A percentile compares a stretch with the other conserved stretches of the same genome.
phyloP scores from a whole-genome alignment of 768 basidiomycete species.

The Naganishia antarctica region DNA sequence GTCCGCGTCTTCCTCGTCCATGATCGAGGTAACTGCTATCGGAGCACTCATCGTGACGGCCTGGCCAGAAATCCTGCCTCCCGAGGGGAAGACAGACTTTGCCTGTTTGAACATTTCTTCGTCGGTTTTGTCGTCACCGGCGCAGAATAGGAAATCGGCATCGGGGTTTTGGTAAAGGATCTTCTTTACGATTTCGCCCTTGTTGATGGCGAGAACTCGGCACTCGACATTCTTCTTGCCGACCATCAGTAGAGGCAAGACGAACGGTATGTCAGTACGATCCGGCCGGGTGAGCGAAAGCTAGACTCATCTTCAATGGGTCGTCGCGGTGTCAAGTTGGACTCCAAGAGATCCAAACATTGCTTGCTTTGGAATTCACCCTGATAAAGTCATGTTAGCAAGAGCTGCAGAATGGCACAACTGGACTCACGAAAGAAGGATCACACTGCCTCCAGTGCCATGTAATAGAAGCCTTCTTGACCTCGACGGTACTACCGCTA shows the following conservation, averaged over 20 bases:
- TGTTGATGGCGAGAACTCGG: constrained; percentile 89
- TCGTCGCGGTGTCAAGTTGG: constrained; percentile 82
- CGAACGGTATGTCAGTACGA: neutral
- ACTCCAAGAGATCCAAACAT: constrained; percentile 91
- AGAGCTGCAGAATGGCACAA: constrained; percentile 44
- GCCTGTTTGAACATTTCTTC: constrained; percentile 99
- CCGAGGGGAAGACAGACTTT: constrained; percentile 57
- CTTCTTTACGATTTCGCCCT: constrained; percentile 97
- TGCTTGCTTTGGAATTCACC: constrained; percentile 83
- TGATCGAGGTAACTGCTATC: constrained; percentile 55
- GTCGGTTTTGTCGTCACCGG: constrained; percentile 98
- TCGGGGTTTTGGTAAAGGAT: constrained; percentile 89
- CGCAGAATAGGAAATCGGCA: constrained; percentile 92
- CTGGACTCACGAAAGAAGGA: constrained; percentile 66
- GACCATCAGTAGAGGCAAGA: constrained; percentile 63
- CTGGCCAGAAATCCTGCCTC: constrained; percentile 41
- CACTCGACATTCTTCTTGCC: constrained; percentile 99
- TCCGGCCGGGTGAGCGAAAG: neutral
- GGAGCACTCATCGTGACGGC: constrained; percentile 52
- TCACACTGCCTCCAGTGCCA: constrained; percentile 94
- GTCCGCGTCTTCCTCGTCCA: constrained; percentile 46
- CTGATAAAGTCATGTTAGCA: neutral
- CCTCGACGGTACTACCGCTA: constrained; percentile 90
- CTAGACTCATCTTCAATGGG: constrained; percentile 75
- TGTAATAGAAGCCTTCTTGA: constrained; percentile 94